Evolutionary conservation across 148 eudicot genomes (phyloP).

Genomic region (Cornus suecica): DNA sequence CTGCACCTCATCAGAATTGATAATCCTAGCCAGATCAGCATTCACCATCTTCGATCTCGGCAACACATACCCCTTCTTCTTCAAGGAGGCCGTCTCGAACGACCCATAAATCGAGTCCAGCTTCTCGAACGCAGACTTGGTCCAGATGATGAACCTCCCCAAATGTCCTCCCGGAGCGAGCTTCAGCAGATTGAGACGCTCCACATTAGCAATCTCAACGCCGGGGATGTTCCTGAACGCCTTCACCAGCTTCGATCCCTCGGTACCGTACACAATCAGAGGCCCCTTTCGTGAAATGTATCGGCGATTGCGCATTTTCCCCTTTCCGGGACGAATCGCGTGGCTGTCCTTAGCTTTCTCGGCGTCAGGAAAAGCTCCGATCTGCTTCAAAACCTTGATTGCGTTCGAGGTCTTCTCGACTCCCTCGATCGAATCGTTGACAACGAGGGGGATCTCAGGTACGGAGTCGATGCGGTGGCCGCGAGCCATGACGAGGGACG

Average conservation of each 20-base stretch:
- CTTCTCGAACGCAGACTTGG: constrained; percentile 79
- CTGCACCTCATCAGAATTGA: constrained; percentile 86
- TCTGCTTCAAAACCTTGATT: constrained; percentile 46
- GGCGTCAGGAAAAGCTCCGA: constrained; percentile 64
- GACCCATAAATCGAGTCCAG: constrained; percentile 71
- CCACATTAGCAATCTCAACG: constrained; percentile 69
- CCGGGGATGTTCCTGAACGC: constrained; percentile 80
- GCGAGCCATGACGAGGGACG: constrained; percentile 56
- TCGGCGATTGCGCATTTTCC: constrained; percentile 79
- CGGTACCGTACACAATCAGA: constrained; percentile 66
- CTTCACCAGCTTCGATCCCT: constrained; percentile 71
- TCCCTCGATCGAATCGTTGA: constrained; percentile 50
- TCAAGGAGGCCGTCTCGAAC: constrained; percentile 66
- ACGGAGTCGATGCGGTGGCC: constrained; percentile 61
- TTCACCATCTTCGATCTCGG: constrained; percentile 83
- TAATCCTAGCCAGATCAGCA: constrained; percentile 78
- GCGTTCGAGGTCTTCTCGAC: constrained; percentile 68
- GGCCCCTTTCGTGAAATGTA: constrained; percentile 73
- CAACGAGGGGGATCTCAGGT: constrained; percentile 61
- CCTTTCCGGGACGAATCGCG: constrained; percentile 69
- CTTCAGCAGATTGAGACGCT: constrained; percentile 64
- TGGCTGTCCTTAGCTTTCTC: constrained; percentile 74
- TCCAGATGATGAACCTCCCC: constrained; percentile 84
- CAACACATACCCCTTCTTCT: constrained; percentile 65
- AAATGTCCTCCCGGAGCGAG: constrained; percentile 91